phyloP scores from a whole-genome alignment of 768 basidiomycete genomes.

The Rhizopogon vesiculosus region DNA sequence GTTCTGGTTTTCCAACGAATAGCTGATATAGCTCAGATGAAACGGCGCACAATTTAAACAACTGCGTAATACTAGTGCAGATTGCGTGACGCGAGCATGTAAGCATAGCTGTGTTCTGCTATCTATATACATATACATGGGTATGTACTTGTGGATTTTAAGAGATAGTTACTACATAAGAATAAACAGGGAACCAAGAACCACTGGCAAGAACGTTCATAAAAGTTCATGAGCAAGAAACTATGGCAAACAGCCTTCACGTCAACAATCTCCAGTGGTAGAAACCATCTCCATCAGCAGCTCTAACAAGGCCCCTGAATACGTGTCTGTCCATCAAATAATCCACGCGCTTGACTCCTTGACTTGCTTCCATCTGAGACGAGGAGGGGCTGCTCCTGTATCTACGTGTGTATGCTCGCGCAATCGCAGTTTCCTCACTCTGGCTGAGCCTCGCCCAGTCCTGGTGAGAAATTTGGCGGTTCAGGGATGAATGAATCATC shows the following conservation, averaged over 20 bases:
- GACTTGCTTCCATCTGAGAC: slow-evolving; percentile 27
- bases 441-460: slow-evolving; percentile 29
- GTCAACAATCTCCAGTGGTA: slow-evolving; percentile 27
- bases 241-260: not conserved
- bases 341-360: slow-evolving; percentile 37
- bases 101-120: no score
- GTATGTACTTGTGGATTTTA: not conserved
- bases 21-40: no score
- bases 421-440: slow-evolving; percentile 24
- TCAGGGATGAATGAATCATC: slow-evolving; percentile 45
- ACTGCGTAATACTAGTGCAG: no score
- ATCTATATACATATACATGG: no score
- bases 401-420: slow-evolving; percentile 33
- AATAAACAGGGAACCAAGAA: not conserved
- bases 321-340: slow-evolving; percentile 29
- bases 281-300: slow-evolving; percentile 24
- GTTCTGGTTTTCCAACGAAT: no score
- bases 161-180: not conserved
- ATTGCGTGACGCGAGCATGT: no score
- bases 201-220: not conserved
- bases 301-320: slow-evolving; percentile 33
- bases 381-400: slow-evolving; percentile 24
- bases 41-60: no score
- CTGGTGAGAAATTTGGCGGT: slow-evolving; percentile 32
- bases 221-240: not conserved